These are phyloP conservation scores for Pyrenophora seminiperda DNA, from an alignment of 2,329 filamentous ascomycete genomes.

Conservation along the genomic window DNA sequence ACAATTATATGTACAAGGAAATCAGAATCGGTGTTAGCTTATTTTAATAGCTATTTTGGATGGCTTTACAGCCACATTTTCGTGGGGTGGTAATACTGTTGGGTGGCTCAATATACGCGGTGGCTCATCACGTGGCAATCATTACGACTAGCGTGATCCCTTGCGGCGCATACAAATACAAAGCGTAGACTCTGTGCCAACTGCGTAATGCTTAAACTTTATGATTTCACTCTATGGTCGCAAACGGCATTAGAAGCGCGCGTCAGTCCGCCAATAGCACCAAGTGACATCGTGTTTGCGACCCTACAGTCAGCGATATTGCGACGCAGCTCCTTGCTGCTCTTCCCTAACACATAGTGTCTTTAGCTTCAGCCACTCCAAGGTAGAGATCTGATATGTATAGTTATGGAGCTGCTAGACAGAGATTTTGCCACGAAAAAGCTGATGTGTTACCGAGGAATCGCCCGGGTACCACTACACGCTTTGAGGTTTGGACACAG, in stretches of 20 bases:
- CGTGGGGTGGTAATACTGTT: conserved; percentile 6
- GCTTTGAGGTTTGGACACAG: conserved; percentile 10
- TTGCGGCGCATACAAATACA: conserved; percentile 8
- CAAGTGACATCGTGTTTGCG: conserved; percentile 5
- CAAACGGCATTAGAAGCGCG: no score
- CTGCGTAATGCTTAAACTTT: conserved; percentile 1
- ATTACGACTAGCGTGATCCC: conserved; percentile 13
- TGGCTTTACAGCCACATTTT: neutral
- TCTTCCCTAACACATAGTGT: neutral
- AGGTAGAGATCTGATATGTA: neutral
- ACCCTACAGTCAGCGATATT: conserved; percentile 1
- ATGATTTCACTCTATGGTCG: neutral
- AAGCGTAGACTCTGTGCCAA: conserved; percentile 6
- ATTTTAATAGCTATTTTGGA: conserved; percentile 1
- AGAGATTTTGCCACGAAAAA: conserved; percentile 8
- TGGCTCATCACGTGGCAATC: conserved; percentile 1
- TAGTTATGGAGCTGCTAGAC: conserved; percentile 4
- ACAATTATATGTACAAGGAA: no score
- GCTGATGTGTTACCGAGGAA: conserved; percentile 8
- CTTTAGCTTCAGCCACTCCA: neutral
- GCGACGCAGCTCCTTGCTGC: neutral
- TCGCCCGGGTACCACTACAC: conserved; percentile 10
- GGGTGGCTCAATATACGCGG: neutral
- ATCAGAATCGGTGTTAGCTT: no score
- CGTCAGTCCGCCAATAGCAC: no score